Percentiles rank a stretch among this genome's conserved stretches.
Evolutionary conservation across 345 rosid genomes (phyloP).

Genomic region (Anacardium occidentale): DNA sequence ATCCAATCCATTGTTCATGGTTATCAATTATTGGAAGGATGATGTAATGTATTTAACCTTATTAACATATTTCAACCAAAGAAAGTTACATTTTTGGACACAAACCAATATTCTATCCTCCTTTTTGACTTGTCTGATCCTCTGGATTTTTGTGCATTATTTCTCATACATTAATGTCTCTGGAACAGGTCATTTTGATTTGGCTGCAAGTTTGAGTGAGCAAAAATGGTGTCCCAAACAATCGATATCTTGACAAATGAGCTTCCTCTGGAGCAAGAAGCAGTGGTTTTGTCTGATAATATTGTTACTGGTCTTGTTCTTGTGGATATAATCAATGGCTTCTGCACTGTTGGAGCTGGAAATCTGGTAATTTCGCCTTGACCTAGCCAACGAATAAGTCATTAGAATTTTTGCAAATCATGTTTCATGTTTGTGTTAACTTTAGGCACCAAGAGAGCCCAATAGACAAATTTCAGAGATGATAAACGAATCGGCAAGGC

Average conservation of each 20-base stretch:
- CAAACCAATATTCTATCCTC: too few species aligned
- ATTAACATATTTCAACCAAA: too few species aligned
- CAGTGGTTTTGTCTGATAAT: constrained; percentile 29
- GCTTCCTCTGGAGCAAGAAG: constrained; percentile 40
- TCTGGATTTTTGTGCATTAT: background rate
- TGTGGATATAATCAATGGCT: constrained; percentile 53
- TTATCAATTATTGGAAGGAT: too few species aligned
- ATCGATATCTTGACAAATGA: constrained; percentile 37
- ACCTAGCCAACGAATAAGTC: too few species aligned
- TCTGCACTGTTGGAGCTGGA: constrained; percentile 60
- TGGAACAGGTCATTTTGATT: background rate
- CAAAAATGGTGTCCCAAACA: constrained; percentile 32
- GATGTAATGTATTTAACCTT: too few species aligned
- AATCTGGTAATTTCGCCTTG: constrained; percentile 33
- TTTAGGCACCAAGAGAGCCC: constrained; percentile 37
- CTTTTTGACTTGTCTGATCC: too few species aligned
- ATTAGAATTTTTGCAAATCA: too few species aligned
- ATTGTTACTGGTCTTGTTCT: constrained; percentile 44
- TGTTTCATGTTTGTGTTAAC: background rate
- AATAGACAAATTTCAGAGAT: constrained; percentile 32
- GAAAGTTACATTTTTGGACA: too few species aligned
- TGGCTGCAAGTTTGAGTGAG: too few species aligned
- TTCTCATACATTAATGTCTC: too few species aligned
- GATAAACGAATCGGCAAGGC: constrained; percentile 30
- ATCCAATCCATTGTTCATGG: too few species aligned